Percentiles rank a stretch among this genome's conserved stretches.
phyloP scores from a whole-genome alignment of 176 grass and related monocot genomes.

The Tillandsia leiboldiana region DNA sequence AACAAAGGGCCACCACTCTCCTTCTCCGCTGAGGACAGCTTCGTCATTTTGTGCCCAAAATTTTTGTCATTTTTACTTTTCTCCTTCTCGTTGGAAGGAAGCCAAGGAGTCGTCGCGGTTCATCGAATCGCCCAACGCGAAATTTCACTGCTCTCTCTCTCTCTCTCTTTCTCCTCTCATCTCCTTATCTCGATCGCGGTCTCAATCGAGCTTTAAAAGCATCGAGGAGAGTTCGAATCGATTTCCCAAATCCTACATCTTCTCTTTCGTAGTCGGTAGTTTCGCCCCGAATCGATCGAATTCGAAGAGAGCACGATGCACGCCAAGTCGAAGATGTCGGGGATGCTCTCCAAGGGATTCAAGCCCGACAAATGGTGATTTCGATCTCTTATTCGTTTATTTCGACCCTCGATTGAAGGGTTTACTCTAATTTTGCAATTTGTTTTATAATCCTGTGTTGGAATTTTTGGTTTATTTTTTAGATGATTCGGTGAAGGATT shows the following conservation, averaged over 20 bases:
- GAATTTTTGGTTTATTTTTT: no score
- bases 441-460: no score
- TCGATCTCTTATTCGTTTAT: constrained; percentile 10
- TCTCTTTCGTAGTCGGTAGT: no score
- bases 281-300: background rate
- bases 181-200: background rate
- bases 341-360: constrained; percentile 80
- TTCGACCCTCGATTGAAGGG: background rate
- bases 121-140: constrained; percentile 10
- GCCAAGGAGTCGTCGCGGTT: background rate
- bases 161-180: background rate
- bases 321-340: constrained; percentile 55
- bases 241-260: background rate
- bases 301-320: constrained; percentile 15
- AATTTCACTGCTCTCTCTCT: constrained; percentile 16
- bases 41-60: constrained; percentile 9
- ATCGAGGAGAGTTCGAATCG: background rate
- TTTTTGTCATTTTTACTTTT: background rate
- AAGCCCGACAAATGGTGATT: constrained; percentile 85
- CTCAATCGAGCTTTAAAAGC: background rate
- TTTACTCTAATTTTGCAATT: background rate
- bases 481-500: background rate
- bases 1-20: background rate
- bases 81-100: constrained; percentile 4
- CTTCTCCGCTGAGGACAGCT: constrained; percentile 9